Base-by-base conservation (phyloP, 2,329 filamentous ascomycete genomes). In the Pestalotiopsis fici region DNA sequence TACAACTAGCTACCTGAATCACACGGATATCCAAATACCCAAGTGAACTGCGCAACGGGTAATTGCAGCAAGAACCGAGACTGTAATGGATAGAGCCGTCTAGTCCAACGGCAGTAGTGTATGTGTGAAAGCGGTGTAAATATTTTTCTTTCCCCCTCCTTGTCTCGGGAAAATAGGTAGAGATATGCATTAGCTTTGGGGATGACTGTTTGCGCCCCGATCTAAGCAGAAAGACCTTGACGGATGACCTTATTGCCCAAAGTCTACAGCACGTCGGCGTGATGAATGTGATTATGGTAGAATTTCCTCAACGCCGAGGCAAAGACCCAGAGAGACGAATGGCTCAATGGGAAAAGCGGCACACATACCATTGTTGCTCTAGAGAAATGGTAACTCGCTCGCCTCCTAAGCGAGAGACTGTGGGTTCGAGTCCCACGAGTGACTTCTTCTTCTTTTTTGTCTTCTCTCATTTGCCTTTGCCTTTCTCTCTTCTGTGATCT, bases 361-460 rank as follows among this genome's bases (percentile, higher is more conserved):
- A 61, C n/a, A 35, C 28, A 25, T 23, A 21, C 25, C 59, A 61
- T 6, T 6, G 59, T 61, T 28, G 5, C 61, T 64, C 25, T 59
- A 47, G 64, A 65, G 64, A 65, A 65, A 65, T 65, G 64, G 64
- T 65, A 65, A 65, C 64, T 65, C 64, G 54, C 55, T 31, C 21
- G 64, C 37, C 54, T 65, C 64, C 64, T 65, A 65, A 65, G 37
- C 64, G 21, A 31, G 55, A 65, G 64, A 65, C 59, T 65, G 25
- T 54, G 15, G 55, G 64, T 65, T 65, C 64, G 55, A 65, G 64
- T 65, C 64, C 55, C 15, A 31, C 25, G 21, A 37, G 64, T n/a
- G 37, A 43, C n/a, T n/a, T n/a, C n/a, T 59, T 54, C 4, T 28
- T 56, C 28, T 35, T 65, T n/a, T 55, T 31, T 65, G 21, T 23